A percentile compares a stretch with the other conserved stretches of the same genome.
Evolutionary conservation across 305 asterid species (phyloP).

Genomic region (Stenogyne calaminthoides): DNA sequence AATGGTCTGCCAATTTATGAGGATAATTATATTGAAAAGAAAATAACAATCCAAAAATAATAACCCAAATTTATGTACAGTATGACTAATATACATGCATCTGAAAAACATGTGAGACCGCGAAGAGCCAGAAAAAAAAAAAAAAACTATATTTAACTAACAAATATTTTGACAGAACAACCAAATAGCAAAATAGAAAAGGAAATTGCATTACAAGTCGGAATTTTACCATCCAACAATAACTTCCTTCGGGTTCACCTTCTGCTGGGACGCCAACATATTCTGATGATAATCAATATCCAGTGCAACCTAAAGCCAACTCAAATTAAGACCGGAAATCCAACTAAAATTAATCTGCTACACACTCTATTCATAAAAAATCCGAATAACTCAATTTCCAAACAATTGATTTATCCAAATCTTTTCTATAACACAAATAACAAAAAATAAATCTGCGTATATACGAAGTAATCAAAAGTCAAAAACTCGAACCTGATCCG

Average conservation of each 20-base stretch:
- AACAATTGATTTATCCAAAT: not conserved
- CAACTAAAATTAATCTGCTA: not conserved
- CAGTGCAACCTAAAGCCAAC: slow-evolving; percentile 70
- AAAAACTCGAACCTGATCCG: slow-evolving; percentile 62
- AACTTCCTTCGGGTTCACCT: slow-evolving; percentile 91
- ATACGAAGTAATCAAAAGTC: not conserved
- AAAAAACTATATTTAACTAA: not conserved
- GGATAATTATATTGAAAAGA: not conserved
- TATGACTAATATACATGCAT: not conserved
- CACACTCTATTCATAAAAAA: not conserved
- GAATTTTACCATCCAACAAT: slow-evolving; percentile 99
- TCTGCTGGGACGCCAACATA: slow-evolving; percentile 85
- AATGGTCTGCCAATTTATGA: no score
- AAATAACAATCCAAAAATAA: not conserved
- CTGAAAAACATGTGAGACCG: not conserved
- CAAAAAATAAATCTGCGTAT: no score
- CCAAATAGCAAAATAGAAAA: not conserved
- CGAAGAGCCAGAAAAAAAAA: no score
- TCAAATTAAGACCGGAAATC: not conserved
- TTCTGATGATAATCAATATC: slow-evolving; percentile 89
- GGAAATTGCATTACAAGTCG: no score
- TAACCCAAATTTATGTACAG: not conserved
- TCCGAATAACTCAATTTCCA: not conserved
- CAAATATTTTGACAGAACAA: not conserved
- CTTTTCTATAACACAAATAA: not conserved